Conservation (phyloP, 2,329 filamentous ascomycete genomes). For the Aspergillus thermomutatus region DNA sequence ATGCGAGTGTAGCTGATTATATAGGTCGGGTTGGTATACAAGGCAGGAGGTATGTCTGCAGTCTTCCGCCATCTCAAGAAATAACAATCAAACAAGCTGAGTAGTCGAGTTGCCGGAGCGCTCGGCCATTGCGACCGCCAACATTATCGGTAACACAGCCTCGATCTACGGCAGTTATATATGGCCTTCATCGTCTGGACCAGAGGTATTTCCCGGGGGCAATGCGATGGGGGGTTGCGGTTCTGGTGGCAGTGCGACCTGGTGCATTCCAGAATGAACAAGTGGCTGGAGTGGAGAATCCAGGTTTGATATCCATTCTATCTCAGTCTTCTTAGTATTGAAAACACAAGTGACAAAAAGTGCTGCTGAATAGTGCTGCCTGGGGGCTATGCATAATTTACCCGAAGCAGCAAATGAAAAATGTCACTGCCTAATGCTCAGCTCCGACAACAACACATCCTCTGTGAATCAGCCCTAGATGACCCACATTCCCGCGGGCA, state of each 20-base stretch:
- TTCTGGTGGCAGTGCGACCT: constrained; percentile 32
- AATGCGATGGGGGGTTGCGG: constrained; percentile 33
- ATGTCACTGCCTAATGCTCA: neutral
- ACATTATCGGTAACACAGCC: constrained; percentile 39
- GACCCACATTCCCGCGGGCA: neutral
- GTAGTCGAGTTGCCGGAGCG: constrained; percentile 47
- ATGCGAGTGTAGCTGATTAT: neutral
- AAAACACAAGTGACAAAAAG: no score
- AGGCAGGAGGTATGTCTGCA: constrained; percentile 47
- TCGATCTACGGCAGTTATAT: constrained; percentile 43
- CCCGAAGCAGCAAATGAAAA: neutral
- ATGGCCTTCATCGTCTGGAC: constrained; percentile 33
- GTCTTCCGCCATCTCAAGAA: constrained; percentile 47
- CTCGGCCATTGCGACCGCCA: constrained; percentile 42
- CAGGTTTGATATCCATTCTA: constrained; percentile 22
- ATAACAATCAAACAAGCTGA: constrained; percentile 40
- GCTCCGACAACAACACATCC: neutral
- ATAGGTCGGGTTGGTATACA: constrained; percentile 63
- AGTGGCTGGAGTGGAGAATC: constrained; percentile 22
- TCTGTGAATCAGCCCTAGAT: neutral
- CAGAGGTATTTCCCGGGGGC: constrained; percentile 37
- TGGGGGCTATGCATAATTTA: neutral
- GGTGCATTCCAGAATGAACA: constrained; percentile 34
- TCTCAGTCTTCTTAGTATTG: neutral
- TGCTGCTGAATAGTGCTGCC: neutral